Evolutionary conservation across 169 alveolate genomes (phyloP).

Genomic region (Besnoitia besnoiti): DNA sequence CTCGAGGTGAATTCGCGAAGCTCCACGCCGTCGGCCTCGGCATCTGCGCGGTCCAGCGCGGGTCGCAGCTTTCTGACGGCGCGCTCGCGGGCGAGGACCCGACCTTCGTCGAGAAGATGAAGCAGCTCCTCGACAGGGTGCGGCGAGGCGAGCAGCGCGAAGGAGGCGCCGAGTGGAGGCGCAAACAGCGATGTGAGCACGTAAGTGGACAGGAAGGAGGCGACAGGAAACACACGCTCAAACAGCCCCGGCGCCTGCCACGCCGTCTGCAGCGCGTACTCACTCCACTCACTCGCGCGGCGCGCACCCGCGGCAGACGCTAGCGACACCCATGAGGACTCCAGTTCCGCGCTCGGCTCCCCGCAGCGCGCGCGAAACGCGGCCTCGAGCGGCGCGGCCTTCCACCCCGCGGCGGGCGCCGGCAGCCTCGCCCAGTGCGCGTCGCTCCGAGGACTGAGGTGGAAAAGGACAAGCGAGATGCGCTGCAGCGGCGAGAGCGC

Average conservation of each 20-base stretch:
- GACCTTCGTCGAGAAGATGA: neutral
- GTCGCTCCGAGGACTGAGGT: neutral
- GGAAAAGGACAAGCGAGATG: neutral
- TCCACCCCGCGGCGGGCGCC: too few species aligned
- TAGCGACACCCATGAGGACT: neutral
- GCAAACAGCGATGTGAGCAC: neutral
- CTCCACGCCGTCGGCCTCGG: neutral
- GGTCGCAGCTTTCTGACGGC: neutral
- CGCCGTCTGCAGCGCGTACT: neutral
- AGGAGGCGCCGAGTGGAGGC: neutral
- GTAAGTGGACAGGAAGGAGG: neutral
- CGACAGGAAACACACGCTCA: neutral
- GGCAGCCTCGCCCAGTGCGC: neutral
- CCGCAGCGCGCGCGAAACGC: neutral
- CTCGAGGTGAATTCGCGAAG: slow-evolving; percentile 11
- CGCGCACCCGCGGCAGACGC: neutral
- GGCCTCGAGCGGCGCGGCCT: too few species aligned
- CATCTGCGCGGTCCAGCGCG: neutral
- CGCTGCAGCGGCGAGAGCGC: neutral
- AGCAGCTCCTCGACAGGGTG: neutral
- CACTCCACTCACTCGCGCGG: neutral
- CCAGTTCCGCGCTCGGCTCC: neutral
- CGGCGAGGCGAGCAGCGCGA: neutral
- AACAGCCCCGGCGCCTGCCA: neutral
- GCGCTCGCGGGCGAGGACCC: neutral